Evolutionary conservation across 768 basidiomycete genomes (phyloP), one percentile per base, ranked within the genome.

Genomic region (Lyophyllum shimeji): DNA sequence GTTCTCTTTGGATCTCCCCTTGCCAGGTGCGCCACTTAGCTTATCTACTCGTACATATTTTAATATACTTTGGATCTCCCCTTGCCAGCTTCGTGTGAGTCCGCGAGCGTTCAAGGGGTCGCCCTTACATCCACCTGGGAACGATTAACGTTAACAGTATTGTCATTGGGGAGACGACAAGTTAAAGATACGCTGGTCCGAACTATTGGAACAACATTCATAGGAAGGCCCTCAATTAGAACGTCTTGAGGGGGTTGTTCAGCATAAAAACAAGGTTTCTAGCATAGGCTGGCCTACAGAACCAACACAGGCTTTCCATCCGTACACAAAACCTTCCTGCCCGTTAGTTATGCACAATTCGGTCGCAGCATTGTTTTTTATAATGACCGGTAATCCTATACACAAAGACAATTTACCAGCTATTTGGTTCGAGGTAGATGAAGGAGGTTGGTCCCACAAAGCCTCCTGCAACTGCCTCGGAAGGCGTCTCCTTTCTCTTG

Each of bases 301-400:
- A 1, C 57, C 56, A 31, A 9, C 2, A 37, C 27, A 39, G 3
- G 27, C 9, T 12, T 50, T 29, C 23, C 43, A 56, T 0, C 31
- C 43, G 43, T 50, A 33, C 0, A 55, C 42, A 24, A 17, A 49
- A 9, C 47, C 47, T 8, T 50, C 47, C 24, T 55, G 48, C 2
- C 48, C 31, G 9, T 40, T 40, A n/a, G 39, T 40, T 18, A 40
- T 40, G 17, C 39, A 40, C 39, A 40, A 40, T 40, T 40, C 39
- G 2, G 39, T 40, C 17, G 39, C 39, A n/a, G 39, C 39, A 15
- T 40, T 40, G 9, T 40, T 40, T 18, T 18, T 46, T 9, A 74
- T 66, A 52, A 72, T 68, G 0, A 74, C 59, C 18, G 76, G 75
- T 46, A 72, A 58, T 1, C 70, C 71, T 15, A 67, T 18, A 55